Conservation (phyloP, 495 filamentous ascomycete genomes). For the Cudoniella acicularis region DNA sequence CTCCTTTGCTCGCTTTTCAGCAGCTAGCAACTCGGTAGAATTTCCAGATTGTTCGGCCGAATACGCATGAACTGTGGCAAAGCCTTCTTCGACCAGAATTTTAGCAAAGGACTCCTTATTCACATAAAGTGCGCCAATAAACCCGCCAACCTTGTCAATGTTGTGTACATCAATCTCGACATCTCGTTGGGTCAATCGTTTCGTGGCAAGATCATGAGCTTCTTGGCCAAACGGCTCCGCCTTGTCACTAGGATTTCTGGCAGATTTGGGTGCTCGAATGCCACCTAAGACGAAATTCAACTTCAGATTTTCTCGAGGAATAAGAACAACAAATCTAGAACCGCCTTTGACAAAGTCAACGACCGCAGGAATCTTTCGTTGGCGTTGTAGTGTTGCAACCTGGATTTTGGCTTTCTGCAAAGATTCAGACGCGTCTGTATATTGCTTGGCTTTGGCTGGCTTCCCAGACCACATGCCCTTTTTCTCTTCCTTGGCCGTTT, state of each 20-base stretch:
- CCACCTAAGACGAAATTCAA: slow-evolving; percentile 93
- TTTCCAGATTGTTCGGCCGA: slow-evolving; percentile 95
- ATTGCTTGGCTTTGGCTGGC: slow-evolving; percentile 71
- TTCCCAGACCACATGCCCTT: slow-evolving; percentile 95
- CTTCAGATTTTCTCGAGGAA: slow-evolving; percentile 91
- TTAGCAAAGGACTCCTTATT: slow-evolving; percentile 97
- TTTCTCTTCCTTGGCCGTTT: slow-evolving; percentile 71
- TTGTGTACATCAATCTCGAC: slow-evolving; percentile 95
- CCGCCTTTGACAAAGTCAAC: slow-evolving; percentile 97
- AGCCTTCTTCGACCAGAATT: slow-evolving; percentile 86
- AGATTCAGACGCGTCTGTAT: slow-evolving; percentile 85
- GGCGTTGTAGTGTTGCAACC: slow-evolving; percentile 77
- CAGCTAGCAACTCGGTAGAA: slow-evolving; percentile 78
- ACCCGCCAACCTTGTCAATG: slow-evolving; percentile 93
- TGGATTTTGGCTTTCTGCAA: slow-evolving; percentile 94
- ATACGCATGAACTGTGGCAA: slow-evolving; percentile 87
- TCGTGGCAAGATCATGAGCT: slow-evolving; percentile 84
- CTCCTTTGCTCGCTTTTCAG: slow-evolving; percentile 84
- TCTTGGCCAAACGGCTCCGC: slow-evolving; percentile 94
- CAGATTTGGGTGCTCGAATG: slow-evolving; percentile 86
- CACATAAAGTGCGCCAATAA: slow-evolving; percentile 91
- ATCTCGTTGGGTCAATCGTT: slow-evolving; percentile 86
- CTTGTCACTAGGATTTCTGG: slow-evolving; percentile 73
- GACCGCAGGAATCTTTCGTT: slow-evolving; percentile 88
- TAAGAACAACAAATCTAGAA: slow-evolving; percentile 86